These are phyloP conservation scores for Osmanthus fragrans DNA, from an alignment of 257 asterid species.

Conservation along the genomic window DNA sequence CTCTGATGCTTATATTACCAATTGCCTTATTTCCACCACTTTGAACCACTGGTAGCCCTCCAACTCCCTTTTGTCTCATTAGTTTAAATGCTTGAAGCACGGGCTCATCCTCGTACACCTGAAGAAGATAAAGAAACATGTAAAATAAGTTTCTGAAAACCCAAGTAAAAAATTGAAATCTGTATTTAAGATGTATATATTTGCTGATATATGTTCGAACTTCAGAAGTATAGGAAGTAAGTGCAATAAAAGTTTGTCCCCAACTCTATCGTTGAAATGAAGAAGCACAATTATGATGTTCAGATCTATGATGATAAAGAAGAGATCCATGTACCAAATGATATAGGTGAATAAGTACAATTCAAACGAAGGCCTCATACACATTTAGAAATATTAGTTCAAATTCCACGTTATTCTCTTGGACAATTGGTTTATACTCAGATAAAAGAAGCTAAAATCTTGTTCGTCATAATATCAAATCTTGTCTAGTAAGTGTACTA, in stretches of 20 bases:
- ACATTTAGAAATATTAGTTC: too few relatives aligned
- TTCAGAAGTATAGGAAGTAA: neutral
- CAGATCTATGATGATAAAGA: neutral
- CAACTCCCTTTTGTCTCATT: conserved; percentile 89
- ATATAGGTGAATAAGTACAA: neutral
- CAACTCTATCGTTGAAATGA: neutral
- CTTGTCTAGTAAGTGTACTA: too few relatives aligned
- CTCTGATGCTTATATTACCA: conserved; percentile 96
- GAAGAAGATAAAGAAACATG: conserved; percentile 10
- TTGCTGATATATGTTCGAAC: neutral
- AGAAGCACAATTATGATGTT: neutral
- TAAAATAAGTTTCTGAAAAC: neutral
- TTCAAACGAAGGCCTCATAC: too few relatives aligned
- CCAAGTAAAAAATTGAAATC: neutral
- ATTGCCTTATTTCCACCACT: conserved; percentile 71
- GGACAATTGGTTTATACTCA: too few relatives aligned
- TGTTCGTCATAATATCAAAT: too few relatives aligned
- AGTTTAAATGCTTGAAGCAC: conserved; percentile 93
- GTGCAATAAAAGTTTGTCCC: neutral
- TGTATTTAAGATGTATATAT: neutral
- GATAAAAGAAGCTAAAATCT: too few relatives aligned
- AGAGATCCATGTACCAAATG: neutral
- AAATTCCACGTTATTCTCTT: too few relatives aligned
- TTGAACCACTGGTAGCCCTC: conserved; percentile 87
- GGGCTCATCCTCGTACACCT: conserved; percentile 89